phyloP scores from a whole-genome alignment of 1,284 basidiomycete species.

The Sphagnurus paluster region DNA sequence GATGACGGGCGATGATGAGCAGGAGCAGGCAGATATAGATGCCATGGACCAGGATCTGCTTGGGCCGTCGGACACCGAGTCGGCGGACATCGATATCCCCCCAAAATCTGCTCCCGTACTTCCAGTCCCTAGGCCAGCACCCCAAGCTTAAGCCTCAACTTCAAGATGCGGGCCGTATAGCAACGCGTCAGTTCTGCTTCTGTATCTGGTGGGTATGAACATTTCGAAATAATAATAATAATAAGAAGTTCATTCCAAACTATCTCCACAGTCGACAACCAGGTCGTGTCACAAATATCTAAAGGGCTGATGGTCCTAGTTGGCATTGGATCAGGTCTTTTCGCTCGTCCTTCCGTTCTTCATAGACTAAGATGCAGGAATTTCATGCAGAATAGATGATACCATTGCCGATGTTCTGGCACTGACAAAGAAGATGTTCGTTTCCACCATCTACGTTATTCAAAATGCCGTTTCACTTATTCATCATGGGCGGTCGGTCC shows the following conservation, averaged over 20 bases:
- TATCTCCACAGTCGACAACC: constrained; percentile 56
- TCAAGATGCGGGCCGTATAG: constrained; percentile 71
- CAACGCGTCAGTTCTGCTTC: constrained; percentile 75
- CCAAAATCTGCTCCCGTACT: no score
- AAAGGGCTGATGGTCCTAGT: constrained; percentile 85
- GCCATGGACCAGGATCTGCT: constrained; percentile 71
- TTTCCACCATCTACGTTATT: background rate
- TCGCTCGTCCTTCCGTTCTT: constrained; percentile 10
- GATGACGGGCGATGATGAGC: constrained; percentile 28
- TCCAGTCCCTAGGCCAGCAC: no score
- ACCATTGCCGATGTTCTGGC: constrained; percentile 11
- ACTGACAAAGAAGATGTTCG: constrained; percentile 19
- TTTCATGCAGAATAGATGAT: constrained; percentile 11
- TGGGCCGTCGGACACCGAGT: constrained; percentile 50
- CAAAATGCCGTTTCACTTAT: background rate
- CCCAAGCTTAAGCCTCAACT: no score
- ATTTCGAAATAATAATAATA: background rate
- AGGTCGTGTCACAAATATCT: constrained; percentile 77
- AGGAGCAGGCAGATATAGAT: constrained; percentile 49
- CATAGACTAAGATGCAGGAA: constrained; percentile 3
- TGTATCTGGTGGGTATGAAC: constrained; percentile 45
- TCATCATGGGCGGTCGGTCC: no score
- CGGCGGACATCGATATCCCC: constrained; percentile 42
- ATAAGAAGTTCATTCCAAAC: constrained; percentile 9
- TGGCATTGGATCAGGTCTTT: constrained; percentile 78